Conservation (phyloP, 2,329 filamentous ascomycete species). For the Penicillium sumatraense region DNA sequence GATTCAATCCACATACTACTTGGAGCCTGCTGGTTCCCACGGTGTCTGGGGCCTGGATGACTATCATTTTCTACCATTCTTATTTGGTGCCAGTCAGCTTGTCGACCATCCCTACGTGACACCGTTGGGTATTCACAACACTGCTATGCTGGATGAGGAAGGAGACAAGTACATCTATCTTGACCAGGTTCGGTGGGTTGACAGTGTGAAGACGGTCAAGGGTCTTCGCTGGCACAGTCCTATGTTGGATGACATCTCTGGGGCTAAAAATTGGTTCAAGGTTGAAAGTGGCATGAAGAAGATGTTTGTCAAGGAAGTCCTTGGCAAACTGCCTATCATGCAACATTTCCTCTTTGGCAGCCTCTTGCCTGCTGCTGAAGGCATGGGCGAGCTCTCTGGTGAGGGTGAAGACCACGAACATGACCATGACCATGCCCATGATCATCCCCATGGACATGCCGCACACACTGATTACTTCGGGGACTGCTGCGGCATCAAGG, state of each 20-base stretch:
- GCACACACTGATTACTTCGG: constrained; percentile 71
- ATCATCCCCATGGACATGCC: constrained; percentile 69
- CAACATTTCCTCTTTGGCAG: constrained; percentile 96
- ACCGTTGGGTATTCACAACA: constrained; percentile 82
- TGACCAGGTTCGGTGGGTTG: constrained; percentile 90
- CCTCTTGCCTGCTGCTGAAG: constrained; percentile 76
- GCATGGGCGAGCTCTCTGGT: constrained; percentile 65
- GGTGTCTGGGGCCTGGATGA: constrained; percentile 98
- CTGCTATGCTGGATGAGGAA: constrained; percentile 84
- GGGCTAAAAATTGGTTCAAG: constrained; percentile 87
- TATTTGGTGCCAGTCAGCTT: constrained; percentile 91
- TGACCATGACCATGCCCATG: constrained; percentile 63
- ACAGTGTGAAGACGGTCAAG: constrained; percentile 94
- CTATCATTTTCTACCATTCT: constrained; percentile 94
- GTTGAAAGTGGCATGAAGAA: constrained; percentile 93
- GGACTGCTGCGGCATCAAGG: constrained; percentile 97
- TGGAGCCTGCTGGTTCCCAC: constrained; percentile 95
- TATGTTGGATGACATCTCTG: constrained; percentile 97
- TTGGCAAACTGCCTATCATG: constrained; percentile 95
- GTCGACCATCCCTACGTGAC: constrained; percentile 82
- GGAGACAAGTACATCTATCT: constrained; percentile 84
- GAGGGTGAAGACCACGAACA: constrained; percentile 55
- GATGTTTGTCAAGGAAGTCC: constrained; percentile 93
- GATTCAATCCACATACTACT: constrained; percentile 90
- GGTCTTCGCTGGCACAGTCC: constrained; percentile 95